phyloP scores from a whole-genome alignment of 108 stramenopile genomes.

The Cyclotella distinguenda region DNA sequence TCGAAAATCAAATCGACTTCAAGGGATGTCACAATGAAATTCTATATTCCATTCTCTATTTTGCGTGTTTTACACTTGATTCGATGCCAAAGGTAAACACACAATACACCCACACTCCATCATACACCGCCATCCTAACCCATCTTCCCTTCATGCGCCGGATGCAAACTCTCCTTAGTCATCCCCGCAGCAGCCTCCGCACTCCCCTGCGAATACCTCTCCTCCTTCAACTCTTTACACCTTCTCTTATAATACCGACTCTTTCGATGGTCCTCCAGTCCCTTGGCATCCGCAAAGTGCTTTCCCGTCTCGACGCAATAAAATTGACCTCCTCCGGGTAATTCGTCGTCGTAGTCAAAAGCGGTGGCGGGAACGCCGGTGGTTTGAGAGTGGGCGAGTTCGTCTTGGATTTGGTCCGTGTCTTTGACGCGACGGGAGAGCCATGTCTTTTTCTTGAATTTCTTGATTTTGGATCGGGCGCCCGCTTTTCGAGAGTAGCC shows the following conservation, averaged over 20 bases:
- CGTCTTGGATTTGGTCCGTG: slow-evolving; percentile 97
- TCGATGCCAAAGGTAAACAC: too few relatives aligned
- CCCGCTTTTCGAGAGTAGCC: slow-evolving; percentile 65
- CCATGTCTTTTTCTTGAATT: slow-evolving; percentile 84
- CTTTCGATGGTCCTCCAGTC: slow-evolving; percentile 92
- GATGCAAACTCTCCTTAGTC: slow-evolving; percentile 85
- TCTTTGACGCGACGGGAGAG: slow-evolving; percentile 84
- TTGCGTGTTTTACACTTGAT: too few relatives aligned
- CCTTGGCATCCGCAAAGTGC: slow-evolving; percentile 91
- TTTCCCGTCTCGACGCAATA: slow-evolving; percentile 94
- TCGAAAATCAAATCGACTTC: too few relatives aligned
- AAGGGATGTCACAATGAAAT: too few relatives aligned
- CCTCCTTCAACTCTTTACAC: slow-evolving; percentile 89
- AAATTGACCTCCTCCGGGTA: slow-evolving; percentile 98
- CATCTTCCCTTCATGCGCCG: slow-evolving; percentile 61
- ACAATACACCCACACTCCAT: too few relatives aligned
- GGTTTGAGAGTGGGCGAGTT: slow-evolving; percentile 77
- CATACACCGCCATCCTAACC: too few relatives aligned
- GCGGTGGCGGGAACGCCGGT: slow-evolving; percentile 56
- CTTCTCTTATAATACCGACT: slow-evolving; percentile 86
- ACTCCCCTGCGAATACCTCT: slow-evolving; percentile 76
- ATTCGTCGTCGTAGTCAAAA: slow-evolving; percentile 93
- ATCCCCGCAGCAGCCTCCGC: slow-evolving; percentile 86
- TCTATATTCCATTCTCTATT: too few relatives aligned
- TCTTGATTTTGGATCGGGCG: slow-evolving; percentile 81